Evolutionary conservation across 2,329 filamentous ascomycete genomes (phyloP).

Genomic region (Blumeria graminis): DNA sequence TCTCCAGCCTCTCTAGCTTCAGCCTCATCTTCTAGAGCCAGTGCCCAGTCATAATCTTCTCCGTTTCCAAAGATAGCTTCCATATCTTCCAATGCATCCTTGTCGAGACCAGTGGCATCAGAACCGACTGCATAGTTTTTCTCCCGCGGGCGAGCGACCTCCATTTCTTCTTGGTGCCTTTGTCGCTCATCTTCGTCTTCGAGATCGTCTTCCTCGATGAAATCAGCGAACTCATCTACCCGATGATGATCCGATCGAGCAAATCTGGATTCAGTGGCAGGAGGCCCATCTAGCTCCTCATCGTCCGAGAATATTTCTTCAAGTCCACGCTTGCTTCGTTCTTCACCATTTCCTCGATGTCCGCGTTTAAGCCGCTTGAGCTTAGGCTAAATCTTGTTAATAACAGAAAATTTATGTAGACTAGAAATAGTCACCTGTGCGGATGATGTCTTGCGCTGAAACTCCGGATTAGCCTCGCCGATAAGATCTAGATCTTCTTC

Average conservation of each 20-base stretch:
- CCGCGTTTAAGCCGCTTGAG: slow-evolving; percentile 94
- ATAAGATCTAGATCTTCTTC: slow-evolving; percentile 94
- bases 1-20: slow-evolving; percentile 58
- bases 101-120: slow-evolving; percentile 67
- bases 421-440: slow-evolving; percentile 33
- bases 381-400: slow-evolving; percentile 36
- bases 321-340: slow-evolving; percentile 44
- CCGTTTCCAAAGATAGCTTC: slow-evolving; percentile 88
- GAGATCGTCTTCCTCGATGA: slow-evolving; percentile 90
- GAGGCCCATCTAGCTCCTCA: slow-evolving; percentile 45
- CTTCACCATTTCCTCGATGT: slow-evolving; percentile 49
- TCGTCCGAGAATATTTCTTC: slow-evolving; percentile 92
- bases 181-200: slow-evolving; percentile 62
- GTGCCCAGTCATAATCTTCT: slow-evolving; percentile 84
- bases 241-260: slow-evolving; percentile 25
- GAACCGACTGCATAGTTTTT: slow-evolving; percentile 44
- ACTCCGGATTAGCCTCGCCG: slow-evolving; percentile 52
- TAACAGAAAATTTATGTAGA: neutral
- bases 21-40: slow-evolving; percentile 70
- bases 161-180: slow-evolving; percentile 58
- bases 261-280: slow-evolving; percentile 19
- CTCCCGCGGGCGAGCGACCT: slow-evolving; percentile 61
- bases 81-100: slow-evolving; percentile 87
- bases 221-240: slow-evolving; percentile 72
- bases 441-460: slow-evolving; percentile 34